Evolutionary conservation across 805 yeast genomes (phyloP), one percentile per base, ranked within the genome.

Genomic region (Hanseniaspora guilliermondii): DNA sequence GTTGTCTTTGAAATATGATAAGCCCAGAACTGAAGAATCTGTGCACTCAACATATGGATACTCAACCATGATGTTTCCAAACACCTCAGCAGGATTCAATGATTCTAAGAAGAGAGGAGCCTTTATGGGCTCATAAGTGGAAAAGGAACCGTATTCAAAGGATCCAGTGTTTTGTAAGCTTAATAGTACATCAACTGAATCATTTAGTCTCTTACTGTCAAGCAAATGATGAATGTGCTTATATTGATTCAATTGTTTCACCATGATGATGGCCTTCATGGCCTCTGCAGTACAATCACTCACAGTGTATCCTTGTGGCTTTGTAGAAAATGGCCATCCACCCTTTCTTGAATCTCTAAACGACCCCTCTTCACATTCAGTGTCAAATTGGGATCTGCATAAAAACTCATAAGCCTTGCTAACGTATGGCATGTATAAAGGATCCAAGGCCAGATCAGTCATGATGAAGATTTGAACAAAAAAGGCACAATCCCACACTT

Each of bases 41-140:
- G 97, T 88, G 67, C 99, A 93, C 68, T 93, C 99, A 21, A 94
- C 97, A 64, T 93, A 93, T 0, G 98, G 97, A 65, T 87, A 93
- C 68, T 93, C 99, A 25, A 93, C 95, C 99, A 93, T 93, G 56
- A 93, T 93, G 61, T 93, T 89, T 56, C 95, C 96, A 69, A 93
- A 93, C 0, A 93, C 98, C 66, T 93, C 98, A 1, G 98, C 99
- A 0, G 98, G 97, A 60, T 91, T 91, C 56, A 93, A 70, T 52
- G 68, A 62, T 65, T 93, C 99, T 56, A 93, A 63, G 38, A 79
- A 57, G 14, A 87, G 79, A 0, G 95, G 79, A 0, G 95, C 88
- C 60, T 88, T 82, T 58, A 87, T 91, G 53, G 72, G 75, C 64
- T 93, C 99, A 67, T 93, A 93, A 0, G 96, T 79, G 0, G 97